Evolutionary conservation across 192 early-diverging fungal genomes (phyloP), one percentile per base, ranked within the genome.

Genomic region (Backusella circina): DNA sequence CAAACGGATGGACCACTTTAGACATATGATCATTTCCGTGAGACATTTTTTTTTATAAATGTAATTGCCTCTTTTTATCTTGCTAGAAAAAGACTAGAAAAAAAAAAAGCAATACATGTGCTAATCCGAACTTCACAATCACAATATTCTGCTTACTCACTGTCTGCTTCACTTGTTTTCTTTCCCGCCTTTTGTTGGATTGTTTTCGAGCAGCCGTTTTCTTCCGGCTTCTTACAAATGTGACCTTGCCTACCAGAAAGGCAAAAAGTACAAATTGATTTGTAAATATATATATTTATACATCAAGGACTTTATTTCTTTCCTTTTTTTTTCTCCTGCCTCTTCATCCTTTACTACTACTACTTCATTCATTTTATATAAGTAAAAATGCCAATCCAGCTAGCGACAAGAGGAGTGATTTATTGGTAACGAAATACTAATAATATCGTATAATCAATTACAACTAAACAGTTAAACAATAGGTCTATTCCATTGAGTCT

Each of bases 151-250:
- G 12, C 44, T 35, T 5, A n/a, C 44, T 7, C 18, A 15, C 18
- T 35, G 2, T 35, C 5, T 44, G 15, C 1, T 44, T 44, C 41
- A 44, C 9, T 44, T 44, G 0, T 44, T 15, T 15, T 12, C 54
- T 61, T 28, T 61, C 23, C 3, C 54, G 26, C 26, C 54, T 12
- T 61, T 61, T 28, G 12, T 21, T 61, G 21, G 7, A 32, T 67
- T 31, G 9, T 68, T 37, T 36, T 68, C 33, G 67, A 68, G 32
- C 67, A 68, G 67, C 67, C 67, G 67, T 68, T 38, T 68, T 68
- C n/a, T 23, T 21, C 67, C 67, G 67, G 67, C 36, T 68, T 35
- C 7, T 8, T 35, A 61, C 10, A 28, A 28, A 61, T 61, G 54
- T 61, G 54, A 61, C 54, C 23, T 15, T 15, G 10, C 15, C 54